Base-by-base conservation (phyloP, 257 asterid genomes). In the Dorcoceras hygrometricum region DNA sequence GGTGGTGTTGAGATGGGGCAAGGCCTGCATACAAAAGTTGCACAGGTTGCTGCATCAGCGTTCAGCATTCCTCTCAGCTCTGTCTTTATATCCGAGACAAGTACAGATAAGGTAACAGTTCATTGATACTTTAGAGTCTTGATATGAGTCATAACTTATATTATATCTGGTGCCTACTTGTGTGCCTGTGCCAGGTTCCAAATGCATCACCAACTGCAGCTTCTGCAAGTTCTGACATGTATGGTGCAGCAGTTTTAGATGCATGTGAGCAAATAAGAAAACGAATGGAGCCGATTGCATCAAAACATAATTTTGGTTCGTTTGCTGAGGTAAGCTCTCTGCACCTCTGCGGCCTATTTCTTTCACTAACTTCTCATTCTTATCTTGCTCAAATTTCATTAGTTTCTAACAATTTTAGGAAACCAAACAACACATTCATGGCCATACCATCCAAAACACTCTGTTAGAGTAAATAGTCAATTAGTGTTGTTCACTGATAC, bases 1-100 rank as follows among this genome's bases (percentile, higher is more conserved):
- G 99, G 99, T 8, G 99, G 99, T 59, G 97, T 93, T 20, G 99
- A 93, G 80, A 93, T 93, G 99, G 99, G 99, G 59, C 99, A 93
- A 72, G 97, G 99, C 73, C 81, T 93, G 86, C 99, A 93, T 74
- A 93, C 99, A 56, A 93, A 93, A 83, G 86, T 93, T 66, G 97
- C 97, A 55, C 99, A 93, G 79, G 77, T 93, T 62, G 99, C 99
- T 74, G 99, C 99, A 8, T 86, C 99, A 61, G 80, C 85, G 65
- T 90, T 93, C 71, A 29, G 83, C 77, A 86, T 93, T 79, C 97
- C 99, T 23, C 90, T 93, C 57, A 88, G 80, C 78, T 87, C 96
- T 26, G 90, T 93, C 27, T 93, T 90, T 75, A 89, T 93, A 74
- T 93, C 99, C 2, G 99, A 93, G 79, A 93, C 99, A 23, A 93